A percentile compares a stretch with the other conserved stretches of the same genome.
phyloP scores from a whole-genome alignment of 192 early-diverging fungal genomes.

The Backusella liffmaniae region DNA sequence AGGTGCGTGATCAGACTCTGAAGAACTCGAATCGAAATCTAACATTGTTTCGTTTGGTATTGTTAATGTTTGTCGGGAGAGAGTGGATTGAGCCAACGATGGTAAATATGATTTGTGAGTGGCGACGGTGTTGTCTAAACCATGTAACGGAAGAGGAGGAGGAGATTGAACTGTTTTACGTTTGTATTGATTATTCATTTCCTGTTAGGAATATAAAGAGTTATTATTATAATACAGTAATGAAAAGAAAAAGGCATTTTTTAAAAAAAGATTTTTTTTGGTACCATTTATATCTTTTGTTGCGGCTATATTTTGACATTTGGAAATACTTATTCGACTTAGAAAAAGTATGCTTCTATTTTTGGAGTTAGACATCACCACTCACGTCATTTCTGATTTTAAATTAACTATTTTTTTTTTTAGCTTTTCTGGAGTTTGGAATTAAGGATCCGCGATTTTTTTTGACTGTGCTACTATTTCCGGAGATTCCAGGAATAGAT shows the following conservation, averaged over 20 bases:
- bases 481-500: constrained; percentile 6
- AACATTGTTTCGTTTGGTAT: not conserved
- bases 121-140: not conserved
- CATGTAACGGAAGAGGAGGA: not conserved
- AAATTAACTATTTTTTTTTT: not conserved
- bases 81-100: too few relatives aligned
- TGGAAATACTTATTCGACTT: not conserved
- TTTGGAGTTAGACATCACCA: not conserved
- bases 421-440: not conserved
- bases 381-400: not conserved
- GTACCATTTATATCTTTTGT: not conserved
- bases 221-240: not conserved
- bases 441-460: not conserved
- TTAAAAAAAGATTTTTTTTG: not conserved
- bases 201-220: not conserved
- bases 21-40: not conserved
- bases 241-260: not conserved
- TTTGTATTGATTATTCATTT: not conserved
- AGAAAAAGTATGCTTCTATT: not conserved
- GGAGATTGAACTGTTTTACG: not conserved
- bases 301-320: constrained; percentile 7
- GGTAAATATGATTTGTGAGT: not conserved
- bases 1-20: not conserved
- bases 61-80: not conserved
- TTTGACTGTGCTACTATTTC: not conserved